phyloP scores from a whole-genome alignment of 768 basidiomycete genomes.

The Xerocomellus amylosporus region DNA sequence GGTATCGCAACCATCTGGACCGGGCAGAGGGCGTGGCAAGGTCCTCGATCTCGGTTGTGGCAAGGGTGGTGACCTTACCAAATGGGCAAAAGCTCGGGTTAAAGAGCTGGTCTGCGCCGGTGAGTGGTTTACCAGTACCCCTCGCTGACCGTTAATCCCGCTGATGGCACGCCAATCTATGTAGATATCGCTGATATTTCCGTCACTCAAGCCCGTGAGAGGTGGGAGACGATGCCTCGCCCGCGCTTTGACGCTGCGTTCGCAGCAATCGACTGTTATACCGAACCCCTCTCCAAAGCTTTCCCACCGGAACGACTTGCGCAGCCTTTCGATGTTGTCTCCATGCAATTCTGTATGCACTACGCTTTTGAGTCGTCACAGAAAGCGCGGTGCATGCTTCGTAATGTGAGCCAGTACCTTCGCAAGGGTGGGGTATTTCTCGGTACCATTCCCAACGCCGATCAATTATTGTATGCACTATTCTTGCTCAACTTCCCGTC shows the following conservation, averaged over 20 bases:
- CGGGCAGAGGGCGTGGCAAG: slow-evolving; percentile 50
- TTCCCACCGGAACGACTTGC: slow-evolving; percentile 60
- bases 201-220: slow-evolving; percentile 77
- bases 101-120: slow-evolving; percentile 80
- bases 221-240: slow-evolving; percentile 54
- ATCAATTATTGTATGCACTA: slow-evolving; percentile 70
- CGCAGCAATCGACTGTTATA: slow-evolving; percentile 86
- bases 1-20: slow-evolving; percentile 22
- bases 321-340: slow-evolving; percentile 87
- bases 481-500: slow-evolving; percentile 2
- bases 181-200: slow-evolving; percentile 89
- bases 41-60: slow-evolving; percentile 97
- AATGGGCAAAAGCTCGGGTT: slow-evolving; percentile 89
- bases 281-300: slow-evolving; percentile 63
- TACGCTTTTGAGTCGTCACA: slow-evolving; percentile 93
- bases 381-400: slow-evolving; percentile 89
- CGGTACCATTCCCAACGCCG: slow-evolving; percentile 94
- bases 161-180: background rate
- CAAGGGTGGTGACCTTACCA: slow-evolving; percentile 96
- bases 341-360: slow-evolving; percentile 99
- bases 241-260: slow-evolving; percentile 76
- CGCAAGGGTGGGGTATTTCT: slow-evolving; percentile 87
- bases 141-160: background rate
- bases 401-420: slow-evolving; percentile 80
- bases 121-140: slow-evolving; percentile 35